Percentiles rank a stretch among this genome's conserved stretches.
These are phyloP conservation scores for Dactylonectria macrodidyma DNA, from an alignment of 2,329 filamentous ascomycete genomes.

Conservation along the genomic window DNA sequence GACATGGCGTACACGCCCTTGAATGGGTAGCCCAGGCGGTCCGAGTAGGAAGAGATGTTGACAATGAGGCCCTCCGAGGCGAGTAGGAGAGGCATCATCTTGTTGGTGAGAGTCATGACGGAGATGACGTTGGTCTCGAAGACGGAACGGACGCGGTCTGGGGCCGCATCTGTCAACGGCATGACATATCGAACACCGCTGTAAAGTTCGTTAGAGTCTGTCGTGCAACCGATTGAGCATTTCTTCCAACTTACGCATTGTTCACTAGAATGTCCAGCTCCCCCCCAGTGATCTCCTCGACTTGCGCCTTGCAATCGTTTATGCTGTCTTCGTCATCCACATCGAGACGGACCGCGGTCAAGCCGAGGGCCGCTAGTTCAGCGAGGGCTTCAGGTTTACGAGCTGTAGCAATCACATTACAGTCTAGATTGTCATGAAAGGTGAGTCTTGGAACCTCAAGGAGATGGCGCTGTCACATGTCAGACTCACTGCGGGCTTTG, in stretches of 20 bases:
- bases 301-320: constrained; percentile 46
- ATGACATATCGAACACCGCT: constrained; percentile 31
- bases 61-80: constrained; percentile 51
- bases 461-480: neutral
- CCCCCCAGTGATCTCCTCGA: constrained; percentile 54
- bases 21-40: constrained; percentile 44
- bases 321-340: constrained; percentile 56
- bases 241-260: constrained; percentile 48
- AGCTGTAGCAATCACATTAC: constrained; percentile 40
- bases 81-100: constrained; percentile 55
- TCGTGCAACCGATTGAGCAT: neutral
- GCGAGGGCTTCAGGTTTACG: constrained; percentile 33
- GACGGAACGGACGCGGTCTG: constrained; percentile 26
- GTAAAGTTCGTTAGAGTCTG: neutral
- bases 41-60: constrained; percentile 56
- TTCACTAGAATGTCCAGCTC: constrained; percentile 61
- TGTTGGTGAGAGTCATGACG: constrained; percentile 54
- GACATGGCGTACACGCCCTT: constrained; percentile 57
- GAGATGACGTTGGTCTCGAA: constrained; percentile 57
- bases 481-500: constrained; percentile 54
- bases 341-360: constrained; percentile 54
- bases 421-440: constrained; percentile 18
- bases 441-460: neutral
- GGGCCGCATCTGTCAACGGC: constrained; percentile 26
- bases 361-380: constrained; percentile 32